Evolutionary conservation across 2,329 filamentous ascomycete species (phyloP), one percentile per base, ranked within the genome.

Genomic region (Hymenoscyphus fraxineus): DNA sequence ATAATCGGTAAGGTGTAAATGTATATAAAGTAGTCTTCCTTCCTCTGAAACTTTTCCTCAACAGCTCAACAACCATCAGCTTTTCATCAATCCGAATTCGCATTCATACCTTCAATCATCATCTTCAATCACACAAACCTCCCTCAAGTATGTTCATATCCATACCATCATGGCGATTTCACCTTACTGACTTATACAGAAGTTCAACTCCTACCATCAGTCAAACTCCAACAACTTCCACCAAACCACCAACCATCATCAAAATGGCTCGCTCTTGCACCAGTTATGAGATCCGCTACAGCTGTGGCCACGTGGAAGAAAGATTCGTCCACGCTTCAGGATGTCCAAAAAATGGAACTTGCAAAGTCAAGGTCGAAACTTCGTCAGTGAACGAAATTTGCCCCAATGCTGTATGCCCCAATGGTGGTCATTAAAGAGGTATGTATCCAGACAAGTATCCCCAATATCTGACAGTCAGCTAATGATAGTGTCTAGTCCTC

Each of bases 21-120:
- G 47, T 54, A 54, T 54, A 54, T 54, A 54, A 54, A 27, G 47
- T 54, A 54, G 19, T 22, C 47, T 54, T 54, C 47, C 47, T 19
- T 54, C 47, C 44, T 51, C 44, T 51, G 7, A 51, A 51, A 10
- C 5, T 51, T 51, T 51, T 22, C 27, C 47, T 54, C 47, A 3
- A 54, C 47, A 54, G 47, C 47, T 15, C 47, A 54, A 27, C 47
- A 27, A 27, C 47, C 47, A 54, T 54, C 47, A 27, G 47, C 47
- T 27, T 54, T 22, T 22, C 13, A 12, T 54, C 47, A 54, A 22
- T 54, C 6, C 47, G 22, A 54, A 12, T 31, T 12, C 22, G 2
- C 47, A 19, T 27, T 19, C 47, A 54, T 22, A 54, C 2, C 22
- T 22, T 13, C 47, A 54, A 12, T 22, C 47, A 5, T 12, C n/a